Conservation (phyloP, 805 yeast species). For the Yarrowia porcina region DNA sequence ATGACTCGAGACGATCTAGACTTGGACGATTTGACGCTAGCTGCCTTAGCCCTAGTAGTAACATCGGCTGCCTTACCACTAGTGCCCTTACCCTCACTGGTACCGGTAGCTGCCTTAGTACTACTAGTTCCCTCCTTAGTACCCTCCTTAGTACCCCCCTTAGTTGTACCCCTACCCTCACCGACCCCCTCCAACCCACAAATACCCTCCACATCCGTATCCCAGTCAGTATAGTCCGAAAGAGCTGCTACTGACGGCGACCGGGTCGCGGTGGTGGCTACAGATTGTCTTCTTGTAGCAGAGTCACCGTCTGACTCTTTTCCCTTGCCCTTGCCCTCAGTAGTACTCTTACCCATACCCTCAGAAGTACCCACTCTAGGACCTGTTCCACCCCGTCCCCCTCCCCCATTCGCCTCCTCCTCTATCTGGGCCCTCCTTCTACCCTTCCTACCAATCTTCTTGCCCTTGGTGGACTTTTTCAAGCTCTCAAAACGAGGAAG, state of each 20-base stretch:
- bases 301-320: not conserved
- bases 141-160: no score
- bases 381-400: not conserved
- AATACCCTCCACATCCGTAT: not conserved
- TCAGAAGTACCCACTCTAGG: no score
- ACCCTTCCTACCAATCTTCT: not conserved
- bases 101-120: no score
- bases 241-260: not conserved
- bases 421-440: not conserved
- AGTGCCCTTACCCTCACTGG: no score
- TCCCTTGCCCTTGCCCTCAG: no score
- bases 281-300: not conserved
- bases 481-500: not conserved
- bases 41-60: not conserved
- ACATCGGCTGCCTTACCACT: no score
- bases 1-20: no score
- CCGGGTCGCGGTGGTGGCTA: not conserved
- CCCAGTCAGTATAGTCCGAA: not conserved
- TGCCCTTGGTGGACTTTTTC: slow-evolving; percentile 3
- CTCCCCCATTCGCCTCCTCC: slow-evolving; percentile 1
- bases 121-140: no score
- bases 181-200: not conserved
- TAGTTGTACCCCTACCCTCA: no score
- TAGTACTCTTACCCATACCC: no score
- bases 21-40: not conserved